phyloP scores from a whole-genome alignment of 179 eudicot genomes.

The Monotropa hypopitys region DNA sequence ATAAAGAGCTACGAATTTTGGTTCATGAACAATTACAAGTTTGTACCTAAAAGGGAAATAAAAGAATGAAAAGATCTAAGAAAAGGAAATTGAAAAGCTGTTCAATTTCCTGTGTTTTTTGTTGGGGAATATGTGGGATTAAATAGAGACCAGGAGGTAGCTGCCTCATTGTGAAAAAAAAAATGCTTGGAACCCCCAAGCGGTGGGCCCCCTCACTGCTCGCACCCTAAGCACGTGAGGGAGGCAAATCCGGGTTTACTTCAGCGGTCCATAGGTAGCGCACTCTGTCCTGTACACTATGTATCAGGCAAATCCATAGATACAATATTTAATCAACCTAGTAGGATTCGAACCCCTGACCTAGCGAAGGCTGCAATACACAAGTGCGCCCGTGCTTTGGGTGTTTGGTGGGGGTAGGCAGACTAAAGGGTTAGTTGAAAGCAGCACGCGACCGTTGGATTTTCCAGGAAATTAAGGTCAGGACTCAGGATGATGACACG shows the following conservation, averaged over 20 bases:
- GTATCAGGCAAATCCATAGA: too few relatives aligned
- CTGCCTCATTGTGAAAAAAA: not conserved
- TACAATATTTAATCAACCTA: too few relatives aligned
- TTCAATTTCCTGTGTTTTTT: constrained; percentile 13
- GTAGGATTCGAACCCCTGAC: too few relatives aligned
- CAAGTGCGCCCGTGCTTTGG: too few relatives aligned
- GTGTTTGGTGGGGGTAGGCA: constrained; percentile 3
- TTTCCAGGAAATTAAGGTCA: not conserved
- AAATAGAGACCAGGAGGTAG: not conserved
- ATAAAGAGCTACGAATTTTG: not conserved
- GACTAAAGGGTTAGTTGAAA: constrained; percentile 12
- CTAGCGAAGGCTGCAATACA: too few relatives aligned
- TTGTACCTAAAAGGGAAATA: not conserved
- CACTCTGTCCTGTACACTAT: too few relatives aligned
- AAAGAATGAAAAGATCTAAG: not conserved
- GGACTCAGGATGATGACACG: constrained; percentile 1
- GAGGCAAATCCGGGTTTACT: too few relatives aligned
- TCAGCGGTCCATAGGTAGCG: too few relatives aligned
- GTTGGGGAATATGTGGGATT: not conserved
- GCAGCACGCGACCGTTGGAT: constrained; percentile 10
- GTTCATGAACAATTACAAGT: not conserved
- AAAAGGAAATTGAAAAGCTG: constrained; percentile 13
- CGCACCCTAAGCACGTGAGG: too few relatives aligned
- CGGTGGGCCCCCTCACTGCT: too few relatives aligned
- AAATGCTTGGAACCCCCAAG: too few relatives aligned